Percentiles rank a stretch among this genome's conserved stretches.
These are phyloP conservation scores for Poa annua DNA, from an alignment of 176 grass and related monocot genomes.

Conservation along the genomic window DNA sequence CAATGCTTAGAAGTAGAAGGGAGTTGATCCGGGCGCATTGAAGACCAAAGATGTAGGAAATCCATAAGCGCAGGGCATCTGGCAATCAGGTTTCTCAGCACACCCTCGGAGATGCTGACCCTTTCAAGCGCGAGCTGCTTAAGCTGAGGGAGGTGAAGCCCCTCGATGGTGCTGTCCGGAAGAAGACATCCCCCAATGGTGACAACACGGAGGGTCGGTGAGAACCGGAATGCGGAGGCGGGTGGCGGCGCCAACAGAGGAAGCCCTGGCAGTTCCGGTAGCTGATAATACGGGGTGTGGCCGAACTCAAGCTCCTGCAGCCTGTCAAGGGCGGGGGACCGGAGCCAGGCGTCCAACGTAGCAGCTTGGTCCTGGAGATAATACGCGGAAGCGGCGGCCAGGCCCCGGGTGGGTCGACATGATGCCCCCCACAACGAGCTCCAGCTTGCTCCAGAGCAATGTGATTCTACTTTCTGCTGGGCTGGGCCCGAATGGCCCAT, in stretches of 20 bases:
- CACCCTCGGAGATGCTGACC: neutral
- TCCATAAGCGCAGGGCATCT: neutral
- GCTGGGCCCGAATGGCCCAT: too few relatives aligned
- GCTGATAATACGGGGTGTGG: neutral
- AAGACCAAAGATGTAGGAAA: neutral
- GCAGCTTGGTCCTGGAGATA: neutral
- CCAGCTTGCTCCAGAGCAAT: too few relatives aligned
- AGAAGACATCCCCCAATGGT: neutral
- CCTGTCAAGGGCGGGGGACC: neutral
- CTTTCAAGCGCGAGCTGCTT: neutral
- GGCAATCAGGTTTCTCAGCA: neutral
- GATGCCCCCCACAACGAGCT: neutral
- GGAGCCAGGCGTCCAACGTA: conserved; percentile 9
- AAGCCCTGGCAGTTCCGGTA: neutral
- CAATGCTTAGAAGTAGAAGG: neutral
- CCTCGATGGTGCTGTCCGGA: neutral
- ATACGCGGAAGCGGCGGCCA: neutral
- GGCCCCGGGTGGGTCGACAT: neutral
- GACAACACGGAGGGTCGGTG: neutral
- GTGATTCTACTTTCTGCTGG: too few relatives aligned
- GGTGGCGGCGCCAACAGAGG: neutral
- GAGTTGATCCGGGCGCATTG: neutral
- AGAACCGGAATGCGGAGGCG: conserved; percentile 40
- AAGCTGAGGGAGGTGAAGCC: conserved; percentile 5
- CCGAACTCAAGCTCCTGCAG: conserved; percentile 25